Evolutionary conservation across 768 basidiomycete genomes (phyloP), one percentile per base, ranked within the genome.

Genomic region (Suillus spraguei): DNA sequence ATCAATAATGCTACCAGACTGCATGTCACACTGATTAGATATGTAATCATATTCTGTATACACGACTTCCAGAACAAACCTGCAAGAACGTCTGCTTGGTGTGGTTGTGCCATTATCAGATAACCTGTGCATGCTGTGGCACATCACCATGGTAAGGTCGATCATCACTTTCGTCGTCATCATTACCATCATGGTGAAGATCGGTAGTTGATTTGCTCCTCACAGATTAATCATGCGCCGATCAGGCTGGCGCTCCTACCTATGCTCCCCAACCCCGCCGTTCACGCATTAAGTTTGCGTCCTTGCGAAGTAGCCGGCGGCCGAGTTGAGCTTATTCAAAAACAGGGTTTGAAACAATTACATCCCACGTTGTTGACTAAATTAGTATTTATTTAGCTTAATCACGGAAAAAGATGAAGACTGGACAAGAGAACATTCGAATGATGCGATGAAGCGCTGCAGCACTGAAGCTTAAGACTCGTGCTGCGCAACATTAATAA

Each of bases 1-100:
- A 28, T 36, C 55, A 39, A 56, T 58, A 58, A 58, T 58, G 11
- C 28, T 20, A 41, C 11, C 56, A 58, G 56, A 41, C 28, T 41
- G 39, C 56, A 58, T 6, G 56, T 17, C 24, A 56, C 36, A 56
- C 9, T 56, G 55, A 38, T 53, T 41, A 41, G 36, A 35, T 56
- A 56, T 56, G 36, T 56, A 41, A 58, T 58, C 56, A 58, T 32
- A 58, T 58, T 20, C 28, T 58, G 17, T 41, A 41, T 28, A 58
- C 55, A 58, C 22, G 13, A 41, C 6, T 58, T 7, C 24, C 39
- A 53, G 33, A 35, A 6, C 28, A 32, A 32, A 32, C 28, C 35
- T 7, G 20, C 50, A 32, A 52, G 32, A 52, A 20, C 32, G 5
- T n/a, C 33, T 13, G 28, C 28, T 41, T 17, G 38, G 13, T 24